phyloP scores from a whole-genome alignment of 2,329 filamentous ascomycete genomes.

The Periconia macrospinosa region DNA sequence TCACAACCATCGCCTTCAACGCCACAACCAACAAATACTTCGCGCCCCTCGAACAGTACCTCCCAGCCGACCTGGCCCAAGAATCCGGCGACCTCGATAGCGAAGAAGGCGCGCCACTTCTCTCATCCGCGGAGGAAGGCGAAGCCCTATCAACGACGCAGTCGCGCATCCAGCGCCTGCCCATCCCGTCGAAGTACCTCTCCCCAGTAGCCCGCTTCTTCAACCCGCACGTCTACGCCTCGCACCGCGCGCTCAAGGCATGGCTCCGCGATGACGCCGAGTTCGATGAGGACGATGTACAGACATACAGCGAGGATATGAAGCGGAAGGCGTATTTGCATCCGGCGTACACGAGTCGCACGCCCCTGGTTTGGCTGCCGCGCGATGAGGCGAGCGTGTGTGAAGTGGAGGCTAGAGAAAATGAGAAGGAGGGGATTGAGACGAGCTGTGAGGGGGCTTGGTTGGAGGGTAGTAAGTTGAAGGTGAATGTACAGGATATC shows the following conservation, averaged over 20 bases:
- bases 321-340: constrained; percentile 39
- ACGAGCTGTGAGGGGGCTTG: constrained; percentile 37
- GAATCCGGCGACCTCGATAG: constrained; percentile 28
- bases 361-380: constrained; percentile 38
- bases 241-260: constrained; percentile 34
- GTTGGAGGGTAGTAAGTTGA: constrained; percentile 31
- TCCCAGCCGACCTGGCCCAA: constrained; percentile 35
- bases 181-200: constrained; percentile 26
- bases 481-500: constrained; percentile 36
- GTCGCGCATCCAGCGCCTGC: constrained; percentile 30
- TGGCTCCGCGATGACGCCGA: constrained; percentile 35
- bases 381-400: constrained; percentile 36
- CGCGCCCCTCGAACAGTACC: constrained; percentile 36
- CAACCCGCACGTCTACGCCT: constrained; percentile 39
- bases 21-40: constrained; percentile 38
- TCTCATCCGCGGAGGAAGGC: constrained; percentile 36
- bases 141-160: constrained; percentile 21
- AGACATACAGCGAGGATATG: constrained; percentile 36
- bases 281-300: constrained; percentile 34
- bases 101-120: constrained; percentile 31
- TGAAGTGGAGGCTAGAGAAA: constrained; percentile 33
- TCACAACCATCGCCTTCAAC: constrained; percentile 37
- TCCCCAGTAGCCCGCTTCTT: constrained; percentile 38
- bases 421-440: constrained; percentile 29
- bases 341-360: constrained; percentile 36